Evolutionary conservation across 2,329 filamentous ascomycete species (phyloP), one percentile per base, ranked within the genome.

Genomic region (Epichloe sibirici): DNA sequence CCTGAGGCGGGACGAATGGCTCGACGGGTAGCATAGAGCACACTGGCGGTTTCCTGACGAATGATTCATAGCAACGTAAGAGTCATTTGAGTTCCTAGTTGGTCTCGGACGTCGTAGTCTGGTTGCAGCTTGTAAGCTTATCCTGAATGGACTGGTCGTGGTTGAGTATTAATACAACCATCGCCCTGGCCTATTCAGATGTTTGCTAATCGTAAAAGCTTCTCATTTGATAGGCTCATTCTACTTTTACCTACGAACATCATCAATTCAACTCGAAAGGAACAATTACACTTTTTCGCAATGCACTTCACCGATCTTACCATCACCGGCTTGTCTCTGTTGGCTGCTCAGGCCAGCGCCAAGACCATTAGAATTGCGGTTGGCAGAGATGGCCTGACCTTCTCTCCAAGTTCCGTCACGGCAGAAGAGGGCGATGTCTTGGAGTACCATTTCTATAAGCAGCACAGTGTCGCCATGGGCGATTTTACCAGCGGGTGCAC

Each of bases 361-460:
- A 62, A 59, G 53, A 63, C 56, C 31, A 58, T 63, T 56, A 48
- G 65, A 17, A 62, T 77, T 51, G 65, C 71, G 55, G 73, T 75
- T 25, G 71, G 72, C 55, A 66, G 71, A 54, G 64, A 67, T 40
- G 69, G 68, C 6, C 57, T 76, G 37, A 63, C 55, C 25, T 78
- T 76, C 62, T 17, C 38, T 5, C 52, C 52, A 1, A n/a, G 39
- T 44, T 48, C 48, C 5, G 72, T 70, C 7, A 53, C 49, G 43
- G 76, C 74, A 9, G 61, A 63, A 5, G 55, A 67, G 5, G 75
- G 74, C 51, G 73, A 76, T 54, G 57, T 72, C 3, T 60, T 79
- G 50, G 75, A 78, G 63, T 79, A 71, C 64, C 70, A 74, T 56
- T 78, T 73, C 67, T 68, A 68, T 54, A 66, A 73, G 4, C 59